These are phyloP conservation scores for Russula griseocarnosa DNA, from an alignment of 768 basidiomycete genomes.

Conservation along the genomic window DNA sequence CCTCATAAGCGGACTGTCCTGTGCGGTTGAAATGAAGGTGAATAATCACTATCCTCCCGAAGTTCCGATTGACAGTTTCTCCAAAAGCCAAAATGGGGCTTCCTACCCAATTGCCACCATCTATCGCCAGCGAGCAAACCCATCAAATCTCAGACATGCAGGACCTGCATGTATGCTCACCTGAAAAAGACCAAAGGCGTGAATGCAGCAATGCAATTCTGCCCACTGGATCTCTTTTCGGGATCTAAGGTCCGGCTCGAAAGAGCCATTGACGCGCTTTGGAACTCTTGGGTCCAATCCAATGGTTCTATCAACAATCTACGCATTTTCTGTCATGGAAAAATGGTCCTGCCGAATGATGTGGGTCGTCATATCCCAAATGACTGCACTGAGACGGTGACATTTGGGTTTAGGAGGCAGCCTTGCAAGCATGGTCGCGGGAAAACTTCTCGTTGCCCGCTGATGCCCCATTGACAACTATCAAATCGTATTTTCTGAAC, in stretches of 20 bases:
- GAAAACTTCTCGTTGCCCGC: conserved; percentile 10
- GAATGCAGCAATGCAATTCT: conserved; percentile 51
- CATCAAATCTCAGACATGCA: conserved; percentile 70
- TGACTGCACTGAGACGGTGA: conserved; percentile 4
- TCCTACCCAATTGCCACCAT: conserved; percentile 63
- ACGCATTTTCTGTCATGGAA: conserved; percentile 70
- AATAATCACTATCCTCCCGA: conserved; percentile 19
- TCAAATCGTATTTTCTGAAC: conserved; percentile 51
- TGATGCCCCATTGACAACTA: conserved; percentile 1
- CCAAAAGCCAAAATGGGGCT: conserved; percentile 92
- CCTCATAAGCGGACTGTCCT: conserved; percentile 58
- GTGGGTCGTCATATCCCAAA: conserved; percentile 40
- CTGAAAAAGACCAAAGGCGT: conserved; percentile 44
- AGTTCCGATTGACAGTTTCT: background rate
- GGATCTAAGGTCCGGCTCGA: conserved; percentile 53
- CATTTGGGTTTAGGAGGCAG: conserved; percentile 14
- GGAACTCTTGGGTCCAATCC: conserved; percentile 65
- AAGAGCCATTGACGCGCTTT: conserved; percentile 65
- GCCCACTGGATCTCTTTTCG: conserved; percentile 90
- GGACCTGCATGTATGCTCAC: conserved; percentile 86
- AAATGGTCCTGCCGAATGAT: conserved; percentile 51
- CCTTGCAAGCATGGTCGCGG: conserved; percentile 19
- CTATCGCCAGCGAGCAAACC: conserved; percentile 54
- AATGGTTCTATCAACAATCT: conserved; percentile 75
- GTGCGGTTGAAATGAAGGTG: conserved; percentile 93